phyloP scores from a whole-genome alignment of 2,329 filamentous ascomycete species.

The Alternaria consortialis region DNA sequence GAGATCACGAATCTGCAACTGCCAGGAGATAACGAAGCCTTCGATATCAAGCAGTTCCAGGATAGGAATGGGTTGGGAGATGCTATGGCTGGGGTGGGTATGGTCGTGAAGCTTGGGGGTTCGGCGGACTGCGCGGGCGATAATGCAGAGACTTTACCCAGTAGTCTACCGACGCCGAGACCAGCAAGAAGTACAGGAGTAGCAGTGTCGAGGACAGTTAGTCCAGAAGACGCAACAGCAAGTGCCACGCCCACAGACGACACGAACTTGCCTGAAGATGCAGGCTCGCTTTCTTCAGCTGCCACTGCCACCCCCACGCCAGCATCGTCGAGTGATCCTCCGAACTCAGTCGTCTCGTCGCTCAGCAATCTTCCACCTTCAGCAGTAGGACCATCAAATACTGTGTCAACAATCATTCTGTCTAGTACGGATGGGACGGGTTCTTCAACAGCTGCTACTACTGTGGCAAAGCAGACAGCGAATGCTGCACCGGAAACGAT shows the following conservation, averaged over 20 bases:
- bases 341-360: not conserved
- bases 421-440: constrained; percentile 5
- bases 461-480: constrained; percentile 18
- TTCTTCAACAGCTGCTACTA: constrained; percentile 12
- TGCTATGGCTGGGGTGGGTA: constrained; percentile 41
- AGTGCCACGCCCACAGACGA: not conserved
- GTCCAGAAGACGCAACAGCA: not conserved
- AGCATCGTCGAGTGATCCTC: not conserved
- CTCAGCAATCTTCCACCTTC: not conserved
- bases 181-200: constrained; percentile 2
- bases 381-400: constrained; percentile 1
- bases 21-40: constrained; percentile 35
- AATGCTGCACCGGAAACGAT: constrained; percentile 18
- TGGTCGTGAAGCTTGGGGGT: constrained; percentile 47
- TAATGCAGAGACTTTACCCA: constrained; percentile 13
- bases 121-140: constrained; percentile 26
- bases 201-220: not conserved
- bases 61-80: constrained; percentile 40
- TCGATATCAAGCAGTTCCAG: constrained; percentile 43
- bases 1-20: constrained; percentile 34
- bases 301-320: not conserved
- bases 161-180: constrained; percentile 12
- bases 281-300: constrained; percentile 2
- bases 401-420: constrained; percentile 10
- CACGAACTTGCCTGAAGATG: not conserved